Base-by-base conservation (phyloP, 2,329 filamentous ascomycete genomes). In the Metarhizium anisopliae region DNA sequence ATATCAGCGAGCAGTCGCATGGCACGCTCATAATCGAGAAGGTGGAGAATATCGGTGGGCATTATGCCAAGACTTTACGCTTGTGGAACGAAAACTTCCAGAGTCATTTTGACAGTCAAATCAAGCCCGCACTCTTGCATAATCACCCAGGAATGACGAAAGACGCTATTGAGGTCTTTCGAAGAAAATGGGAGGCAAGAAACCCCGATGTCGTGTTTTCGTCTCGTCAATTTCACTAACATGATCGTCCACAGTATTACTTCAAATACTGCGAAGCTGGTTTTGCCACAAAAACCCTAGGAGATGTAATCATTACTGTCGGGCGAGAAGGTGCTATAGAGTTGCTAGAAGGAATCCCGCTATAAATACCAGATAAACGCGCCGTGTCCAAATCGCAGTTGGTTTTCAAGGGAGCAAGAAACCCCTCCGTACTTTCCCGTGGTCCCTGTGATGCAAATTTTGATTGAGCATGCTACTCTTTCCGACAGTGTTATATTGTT, bases 261-360 rank as follows among this genome's bases (percentile, higher is more conserved):
- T 90, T 90, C 68, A 76, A 80, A 25, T 90, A 90, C 66, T 89
- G 85, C 59, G 86, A 90, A 67, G 86, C 85, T 43, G 86, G 86
- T 0, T 90, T 90, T 63, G 73, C 80, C 56, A 86, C 83, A 6
- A 89, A 89, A 70, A 87, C 84, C 2, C 67, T 90, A 20, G 86
- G 86, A 2, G 86, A 90, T 69, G 83, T 84, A 1, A 87, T 90
- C 52, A 82, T 91, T 59, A 89, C 84, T 0, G 82, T 88, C 11
- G 83, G 80, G 2, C 75, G 84, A 47, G 84, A 87, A 64, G 82
- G 84, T 2, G 77, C 82, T 2, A 68, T 82, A 64, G 82, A 87
- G 68, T 76, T 88, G 74, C 85, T 89, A 79, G 85, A 88, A 64
- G 81, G 80, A 52, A 82, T 90, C 65, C 86, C 85, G 2, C 64